Conservation (phyloP, 768 basidiomycete species). For the Panaeolus papilionaceus region DNA sequence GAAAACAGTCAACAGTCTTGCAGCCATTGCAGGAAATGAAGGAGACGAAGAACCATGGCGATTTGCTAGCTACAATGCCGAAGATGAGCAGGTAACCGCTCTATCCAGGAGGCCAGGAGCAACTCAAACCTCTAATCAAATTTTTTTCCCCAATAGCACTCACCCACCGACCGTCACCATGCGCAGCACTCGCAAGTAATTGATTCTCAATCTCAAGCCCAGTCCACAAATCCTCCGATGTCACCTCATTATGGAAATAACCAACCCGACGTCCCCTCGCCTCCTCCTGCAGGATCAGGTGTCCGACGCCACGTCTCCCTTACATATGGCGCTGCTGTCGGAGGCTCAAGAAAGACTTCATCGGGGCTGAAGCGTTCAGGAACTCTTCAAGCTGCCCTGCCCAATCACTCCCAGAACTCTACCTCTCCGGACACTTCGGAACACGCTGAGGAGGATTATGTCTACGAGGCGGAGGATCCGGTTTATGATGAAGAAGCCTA, state of each 20-base stretch:
- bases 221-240: conserved; percentile 58
- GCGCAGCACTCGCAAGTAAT: conserved; percentile 53
- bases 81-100: conserved; percentile 69
- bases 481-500: conserved; percentile 67
- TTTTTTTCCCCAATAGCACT: conserved; percentile 29
- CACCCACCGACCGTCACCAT: conserved; percentile 32
- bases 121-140: conserved; percentile 21
- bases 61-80: conserved; percentile 57
- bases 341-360: conserved; percentile 54
- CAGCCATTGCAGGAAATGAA: conserved; percentile 86
- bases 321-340: conserved; percentile 70
- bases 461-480: conserved; percentile 54
- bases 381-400: conserved; percentile 67
- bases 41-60: conserved; percentile 93
- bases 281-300: conserved; percentile 70
- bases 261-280: conserved; percentile 62
- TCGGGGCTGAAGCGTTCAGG: conserved; percentile 75
- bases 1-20: conserved; percentile 80
- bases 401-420: conserved; percentile 42
- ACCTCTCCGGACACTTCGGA: conserved; percentile 48
- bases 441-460: conserved; percentile 53
- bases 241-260: conserved; percentile 63
- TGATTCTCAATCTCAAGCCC: conserved; percentile 48
- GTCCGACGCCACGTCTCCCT: conserved; percentile 85
- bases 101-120: conserved; percentile 15